Conservation (phyloP, 257 asterid species). For the Plantago major region DNA sequence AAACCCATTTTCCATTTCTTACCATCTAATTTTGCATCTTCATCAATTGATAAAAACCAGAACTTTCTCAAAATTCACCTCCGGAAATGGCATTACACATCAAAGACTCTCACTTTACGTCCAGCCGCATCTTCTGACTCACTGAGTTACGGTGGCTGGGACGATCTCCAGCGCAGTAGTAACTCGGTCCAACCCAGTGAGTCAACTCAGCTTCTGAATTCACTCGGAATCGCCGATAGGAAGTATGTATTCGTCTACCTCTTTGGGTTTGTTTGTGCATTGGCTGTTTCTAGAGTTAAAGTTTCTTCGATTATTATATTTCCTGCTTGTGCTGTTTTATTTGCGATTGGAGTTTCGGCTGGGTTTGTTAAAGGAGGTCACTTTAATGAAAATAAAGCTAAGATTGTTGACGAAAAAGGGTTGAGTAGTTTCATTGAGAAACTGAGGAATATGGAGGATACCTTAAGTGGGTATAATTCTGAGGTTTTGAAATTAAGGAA, state of each 20-base stretch:
- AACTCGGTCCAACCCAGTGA: conserved; percentile 49
- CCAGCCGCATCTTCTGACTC: conserved; percentile 41
- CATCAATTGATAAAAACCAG: conserved; percentile 19
- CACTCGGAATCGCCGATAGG: conserved; percentile 61
- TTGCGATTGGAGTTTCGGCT: conserved; percentile 68
- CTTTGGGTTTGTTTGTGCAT: conserved; percentile 80
- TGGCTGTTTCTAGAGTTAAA: conserved; percentile 72
- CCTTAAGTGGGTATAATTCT: conserved; percentile 30
- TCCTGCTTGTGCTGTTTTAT: conserved; percentile 77
- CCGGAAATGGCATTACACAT: conserved; percentile 16
- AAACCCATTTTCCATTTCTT: conserved; percentile 26
- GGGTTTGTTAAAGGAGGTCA: conserved; percentile 71
- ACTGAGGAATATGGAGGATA: conserved; percentile 31
- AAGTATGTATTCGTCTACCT: conserved; percentile 65
- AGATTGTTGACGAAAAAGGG: conserved; percentile 32
- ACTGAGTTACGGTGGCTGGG: conserved; percentile 72
- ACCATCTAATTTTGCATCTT: conserved; percentile 16
- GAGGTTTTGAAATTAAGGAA: conserved; percentile 42
- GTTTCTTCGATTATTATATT: conserved; percentile 60
- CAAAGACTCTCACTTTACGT: conserved; percentile 30
- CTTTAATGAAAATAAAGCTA: conserved; percentile 36
- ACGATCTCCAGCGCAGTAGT: conserved; percentile 34
- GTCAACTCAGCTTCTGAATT: conserved; percentile 50
- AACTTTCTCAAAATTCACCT: conserved; percentile 28
- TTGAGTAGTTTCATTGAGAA: conserved; percentile 37